Evolutionary conservation across 1,284 basidiomycete genomes (phyloP).

Genomic region (Ganoderma lingzhi): DNA sequence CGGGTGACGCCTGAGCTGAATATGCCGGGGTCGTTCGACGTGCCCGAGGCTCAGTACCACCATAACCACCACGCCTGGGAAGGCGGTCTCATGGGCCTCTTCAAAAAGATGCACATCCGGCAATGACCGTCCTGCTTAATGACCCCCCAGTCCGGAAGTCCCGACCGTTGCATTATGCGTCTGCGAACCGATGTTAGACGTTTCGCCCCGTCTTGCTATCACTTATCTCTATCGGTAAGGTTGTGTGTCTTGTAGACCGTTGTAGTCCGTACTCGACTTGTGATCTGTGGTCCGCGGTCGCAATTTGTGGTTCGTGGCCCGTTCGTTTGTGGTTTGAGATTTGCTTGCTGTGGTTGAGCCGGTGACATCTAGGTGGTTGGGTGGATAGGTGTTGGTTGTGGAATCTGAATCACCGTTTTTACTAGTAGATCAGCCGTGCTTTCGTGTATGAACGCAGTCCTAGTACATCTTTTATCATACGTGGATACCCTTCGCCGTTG

Average conservation of each 20-base stretch:
- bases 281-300: neutral
- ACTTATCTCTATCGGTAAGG: neutral
- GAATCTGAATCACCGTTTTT: neutral
- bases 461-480: constrained; percentile 4
- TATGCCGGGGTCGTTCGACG: constrained; percentile 60
- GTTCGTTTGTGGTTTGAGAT: neutral
- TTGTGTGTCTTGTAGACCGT: constrained; percentile 7
- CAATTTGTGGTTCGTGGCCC: neutral
- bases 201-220: neutral
- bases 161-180: neutral
- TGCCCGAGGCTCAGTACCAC: constrained; percentile 29
- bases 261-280: neutral
- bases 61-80: constrained; percentile 33
- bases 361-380: neutral
- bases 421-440: too few relatives aligned
- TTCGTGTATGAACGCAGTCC: neutral
- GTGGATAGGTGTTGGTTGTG: neutral
- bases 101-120: constrained; percentile 36
- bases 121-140: constrained; percentile 18
- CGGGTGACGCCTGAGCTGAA: constrained; percentile 45
- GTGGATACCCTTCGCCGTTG: neutral
- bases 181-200: neutral
- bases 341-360: neutral
- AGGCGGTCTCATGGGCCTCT: constrained; percentile 31
- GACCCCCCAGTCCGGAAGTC: neutral